Evolutionary conservation across 179 eudicot genomes (phyloP), one percentile per base, ranked within the genome.

Genomic region (Silene coronaria): DNA sequence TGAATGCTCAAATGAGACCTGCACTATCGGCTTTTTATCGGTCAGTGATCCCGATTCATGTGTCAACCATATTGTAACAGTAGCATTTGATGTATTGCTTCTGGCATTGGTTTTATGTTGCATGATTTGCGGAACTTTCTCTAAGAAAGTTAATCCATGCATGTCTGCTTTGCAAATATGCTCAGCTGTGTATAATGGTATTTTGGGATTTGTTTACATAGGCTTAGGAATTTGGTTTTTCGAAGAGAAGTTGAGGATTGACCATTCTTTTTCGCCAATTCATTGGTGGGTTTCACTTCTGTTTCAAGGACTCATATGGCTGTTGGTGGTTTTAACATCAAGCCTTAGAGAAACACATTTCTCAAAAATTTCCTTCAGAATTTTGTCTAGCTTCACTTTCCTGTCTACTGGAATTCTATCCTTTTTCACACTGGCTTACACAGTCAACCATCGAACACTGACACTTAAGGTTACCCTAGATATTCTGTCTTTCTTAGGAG

Each of bases 101-200:
- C 26, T 87, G 16, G 67, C 74, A 34, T 24, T 83, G 46, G 74
- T 86, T 74, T 72, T 85, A 17, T 63, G 81, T 82, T 78, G 53
- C 46, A 57, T 85, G 73, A 55, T 85, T 51, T 80, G 76, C 62
- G 85, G 70, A 60, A 55, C 53, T 66, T 19, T 75, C 2, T 57
- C 71, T 30, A 82, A 81, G 76, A 30, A 9, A 65, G 24, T 12
- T 27, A 12, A 16, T 1, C 0, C 10, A n/a, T 4, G 46, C 46
- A 17, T 32, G 46, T 71, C 82, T 0, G 2, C 60, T 42, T 28
- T 78, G 71, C 74, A 75, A 67, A 27, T 71, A 22, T 36, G 71
- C 61, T 86, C 93, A 61, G 87, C 88, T 7, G 67, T 75, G 70
- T 84, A 77, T 42, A 89, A 89, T 79, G 88, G 89, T 13, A 34